Evolutionary conservation across 116 monocot species (phyloP), one percentile per base, ranked within the genome.

Genomic region (Dioscorea cayenensis): DNA sequence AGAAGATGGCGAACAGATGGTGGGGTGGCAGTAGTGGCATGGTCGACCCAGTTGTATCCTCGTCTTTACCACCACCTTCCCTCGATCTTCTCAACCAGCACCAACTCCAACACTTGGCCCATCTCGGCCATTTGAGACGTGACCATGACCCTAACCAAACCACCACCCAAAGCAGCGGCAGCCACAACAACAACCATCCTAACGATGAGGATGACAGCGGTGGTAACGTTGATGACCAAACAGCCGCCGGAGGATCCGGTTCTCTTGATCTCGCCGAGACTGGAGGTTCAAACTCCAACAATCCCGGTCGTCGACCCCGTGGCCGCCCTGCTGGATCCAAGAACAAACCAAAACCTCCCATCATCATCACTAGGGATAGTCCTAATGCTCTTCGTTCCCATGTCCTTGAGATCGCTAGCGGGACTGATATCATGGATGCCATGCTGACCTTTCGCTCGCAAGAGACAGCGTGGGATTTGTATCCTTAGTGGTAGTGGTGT

Each of bases 301-400:
- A 3, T 43, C 43, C 7, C 29, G 49, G 68, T 28, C 80, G 84
- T 4, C 72, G 86, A 7, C 82, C 94, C 2, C 87, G 94, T 3
- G 94, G 94, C 36, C 87, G 94, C 10, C 94, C 94, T 0, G 66
- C 87, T 51, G 94, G 94, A 0, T 94, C 94, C 13, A 94, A 87
- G 80, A 94, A 94, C 83, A 94, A 85, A 67, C 90, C 87, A 14
- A 89, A 85, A 65, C 94, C 90, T 6, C 94, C 94, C 28, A 76
- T 94, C 65, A 85, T 90, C 61, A 75, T 94, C 77, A 87, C 94
- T 11, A 50, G 80, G 7, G 94, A 94, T 17, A 83, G 79, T 76
- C 90, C 90, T 49, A 90, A 85, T 79, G 66, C 84, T 6, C 85
- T 94, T 48, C 85, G 87, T 35, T 83, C 90, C 20, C 90, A 94